Evolutionary conservation across 2,329 filamentous ascomycete species (phyloP).

Genomic region (Penicillium hesseltinei): DNA sequence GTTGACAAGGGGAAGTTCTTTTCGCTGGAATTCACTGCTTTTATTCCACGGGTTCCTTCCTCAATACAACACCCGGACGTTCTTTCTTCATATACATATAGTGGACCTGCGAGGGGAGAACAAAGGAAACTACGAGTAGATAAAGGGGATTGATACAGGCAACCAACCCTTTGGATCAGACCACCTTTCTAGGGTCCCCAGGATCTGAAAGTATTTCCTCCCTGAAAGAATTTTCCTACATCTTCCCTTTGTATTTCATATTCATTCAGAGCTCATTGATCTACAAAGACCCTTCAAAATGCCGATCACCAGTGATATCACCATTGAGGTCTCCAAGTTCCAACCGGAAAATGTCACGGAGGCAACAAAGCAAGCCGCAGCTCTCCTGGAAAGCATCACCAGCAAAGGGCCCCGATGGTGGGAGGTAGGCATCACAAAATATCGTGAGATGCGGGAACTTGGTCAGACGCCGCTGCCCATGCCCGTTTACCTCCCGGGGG

Average conservation of each 20-base stretch:
- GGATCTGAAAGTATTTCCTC: not conserved
- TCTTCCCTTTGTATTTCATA: not conserved
- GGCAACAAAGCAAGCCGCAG: not conserved
- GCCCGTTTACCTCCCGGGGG: slow-evolving; percentile 48
- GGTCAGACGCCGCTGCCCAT: slow-evolving; percentile 54
- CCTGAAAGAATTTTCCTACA: too few relatives aligned
- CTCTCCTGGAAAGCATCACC: slow-evolving; percentile 33
- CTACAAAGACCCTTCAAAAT: not conserved
- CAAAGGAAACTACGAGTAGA: not conserved
- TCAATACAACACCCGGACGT: too few relatives aligned
- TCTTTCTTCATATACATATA: too few relatives aligned
- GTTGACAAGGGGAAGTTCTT: too few relatives aligned
- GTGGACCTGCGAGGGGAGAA: too few relatives aligned
- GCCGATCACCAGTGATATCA: not conserved
- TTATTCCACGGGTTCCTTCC: too few relatives aligned
- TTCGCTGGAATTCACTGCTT: too few relatives aligned
- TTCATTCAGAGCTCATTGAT: not conserved
- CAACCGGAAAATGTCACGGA: not conserved
- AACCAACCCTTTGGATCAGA: too few relatives aligned
- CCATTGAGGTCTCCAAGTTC: not conserved
- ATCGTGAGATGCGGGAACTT: slow-evolving; percentile 53
- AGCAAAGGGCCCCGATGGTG: slow-evolving; percentile 51
- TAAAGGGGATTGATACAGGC: not conserved
- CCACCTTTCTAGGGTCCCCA: not conserved
- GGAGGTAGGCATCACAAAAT: slow-evolving; percentile 55